Percentiles rank a stretch among this genome's conserved stretches.
These are phyloP conservation scores for Acidomyces sp. DNA, from an alignment of 495 filamentous ascomycete genomes.

Conservation along the genomic window DNA sequence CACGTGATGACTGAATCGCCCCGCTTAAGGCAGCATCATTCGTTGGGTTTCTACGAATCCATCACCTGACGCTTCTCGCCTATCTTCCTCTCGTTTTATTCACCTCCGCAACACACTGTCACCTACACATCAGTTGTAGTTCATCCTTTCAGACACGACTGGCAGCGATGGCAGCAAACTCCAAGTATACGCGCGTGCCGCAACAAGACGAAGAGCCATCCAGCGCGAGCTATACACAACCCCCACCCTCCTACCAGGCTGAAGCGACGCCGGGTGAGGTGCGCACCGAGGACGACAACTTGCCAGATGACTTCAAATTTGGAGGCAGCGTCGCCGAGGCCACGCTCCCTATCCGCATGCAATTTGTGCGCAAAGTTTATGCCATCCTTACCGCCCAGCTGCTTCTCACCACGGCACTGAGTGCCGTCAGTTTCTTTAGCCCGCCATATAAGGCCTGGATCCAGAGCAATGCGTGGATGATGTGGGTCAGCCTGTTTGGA, in stretches of 20 bases:
- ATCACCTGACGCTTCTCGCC: no score
- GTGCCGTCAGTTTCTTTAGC: constrained; percentile 75
- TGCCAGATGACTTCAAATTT: constrained; percentile 99
- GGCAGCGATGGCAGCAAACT: constrained; percentile 23
- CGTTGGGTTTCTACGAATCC: no score
- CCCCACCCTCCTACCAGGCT: constrained; percentile 68
- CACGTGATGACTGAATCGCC: no score
- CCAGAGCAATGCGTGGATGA: constrained; percentile 65
- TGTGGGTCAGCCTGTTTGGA: constrained; percentile 73
- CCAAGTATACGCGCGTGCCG: constrained; percentile 32
- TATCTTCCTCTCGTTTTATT: not conserved
- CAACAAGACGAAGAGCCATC: constrained; percentile 30
- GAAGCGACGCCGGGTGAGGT: constrained; percentile 49
- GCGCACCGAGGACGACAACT: constrained; percentile 73
- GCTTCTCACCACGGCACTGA: constrained; percentile 66
- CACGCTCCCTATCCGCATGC: constrained; percentile 82
- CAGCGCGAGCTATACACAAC: constrained; percentile 49
- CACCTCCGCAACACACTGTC: not conserved
- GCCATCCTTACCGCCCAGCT: constrained; percentile 82
- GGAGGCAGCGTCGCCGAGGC: constrained; percentile 84
- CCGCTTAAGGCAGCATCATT: no score
- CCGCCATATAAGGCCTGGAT: constrained; percentile 72
- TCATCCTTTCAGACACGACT: no score
- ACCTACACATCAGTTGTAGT: no score
- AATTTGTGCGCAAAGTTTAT: constrained; percentile 93